Evolutionary conservation across 169 alveolate genomes (phyloP), one percentile per base, ranked within the genome.

Genomic region (Plasmodium vinckei): DNA sequence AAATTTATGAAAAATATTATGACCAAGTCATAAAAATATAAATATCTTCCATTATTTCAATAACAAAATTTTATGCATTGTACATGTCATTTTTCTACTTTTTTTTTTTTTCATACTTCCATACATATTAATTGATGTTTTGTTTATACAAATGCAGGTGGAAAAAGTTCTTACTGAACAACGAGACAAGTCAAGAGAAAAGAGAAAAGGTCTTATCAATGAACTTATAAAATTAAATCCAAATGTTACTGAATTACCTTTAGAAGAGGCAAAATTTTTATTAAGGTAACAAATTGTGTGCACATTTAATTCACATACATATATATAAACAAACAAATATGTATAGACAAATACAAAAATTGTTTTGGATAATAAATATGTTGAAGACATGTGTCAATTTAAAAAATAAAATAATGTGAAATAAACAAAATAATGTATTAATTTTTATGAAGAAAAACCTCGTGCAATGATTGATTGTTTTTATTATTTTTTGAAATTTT

Each of bases 251-350:
- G 89, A 79, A 53, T 65, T 79, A 17, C 89, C 89, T 6, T 57
- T 79, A 10, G 89, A 79, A 33, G 89, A 79, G 9, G 89, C 89
- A 56, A 65, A 79, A 27, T 79, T 79, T 21, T 46, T 79, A 59
- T 60, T 79, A 13, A 57, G 64, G 51, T 42, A 57, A 42, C 25
- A 23, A 54, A 63, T 19, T 46, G 15, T 0, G n/a, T 51, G 25
- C 23, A 51, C 42, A 33, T 33, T 33, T 33, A 33, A 33, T 33
- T 33, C 42, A 5, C 42, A 33, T 33, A 33, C 42, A 33, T 33
- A 33, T 33, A 33, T 33, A 33, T 33, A 4, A 33, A 33, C 42
- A 33, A 33, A 33, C 5, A 33, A 33, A 33, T 33, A 33, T 33
- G 42, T 33, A 33, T 4, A 33, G 42, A 33, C 1, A 4, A 33